phyloP scores from a whole-genome alignment of 1,284 basidiomycete genomes.

The Ganoderma meredithae region DNA sequence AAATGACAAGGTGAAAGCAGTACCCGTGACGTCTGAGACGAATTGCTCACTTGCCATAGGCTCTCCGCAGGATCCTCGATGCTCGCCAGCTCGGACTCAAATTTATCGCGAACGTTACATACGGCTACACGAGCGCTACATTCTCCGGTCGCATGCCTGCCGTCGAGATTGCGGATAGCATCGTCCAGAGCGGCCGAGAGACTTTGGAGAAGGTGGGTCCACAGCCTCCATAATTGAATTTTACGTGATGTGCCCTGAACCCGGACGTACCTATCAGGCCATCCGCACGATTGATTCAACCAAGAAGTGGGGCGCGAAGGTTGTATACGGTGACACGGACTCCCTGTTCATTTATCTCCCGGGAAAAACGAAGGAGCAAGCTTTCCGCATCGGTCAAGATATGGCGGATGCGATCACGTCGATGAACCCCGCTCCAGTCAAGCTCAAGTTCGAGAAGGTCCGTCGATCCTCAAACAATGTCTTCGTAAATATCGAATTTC shows the following conservation, averaged over 20 bases:
- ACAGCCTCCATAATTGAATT: not conserved
- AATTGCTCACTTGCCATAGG: conserved; percentile 51
- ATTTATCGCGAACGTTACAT: conserved; percentile 90
- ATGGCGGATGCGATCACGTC: conserved; percentile 90
- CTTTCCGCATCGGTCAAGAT: conserved; percentile 91
- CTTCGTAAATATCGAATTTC: not conserved
- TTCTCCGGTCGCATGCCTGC: conserved; percentile 98
- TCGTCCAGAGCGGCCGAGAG: conserved; percentile 95
- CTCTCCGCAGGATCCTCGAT: conserved; percentile 77
- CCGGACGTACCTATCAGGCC: conserved; percentile 59
- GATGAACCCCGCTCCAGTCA: conserved; percentile 90
- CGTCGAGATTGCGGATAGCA: conserved; percentile 97
- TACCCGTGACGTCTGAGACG: conserved; percentile 1
- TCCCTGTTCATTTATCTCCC: conserved; percentile 92
- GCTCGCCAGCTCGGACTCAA: conserved; percentile 91
- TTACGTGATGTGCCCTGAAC: not conserved
- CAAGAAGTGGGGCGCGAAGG: conserved; percentile 85
- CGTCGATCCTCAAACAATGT: conserved; percentile 14
- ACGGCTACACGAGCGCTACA: conserved; percentile 94
- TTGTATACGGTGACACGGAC: conserved; percentile 99
- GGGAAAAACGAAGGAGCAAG: conserved; percentile 92
- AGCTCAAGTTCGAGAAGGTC: conserved; percentile 98
- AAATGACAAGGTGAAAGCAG: conserved; percentile 70
- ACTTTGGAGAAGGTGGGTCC: conserved; percentile 86
- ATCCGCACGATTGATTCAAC: conserved; percentile 83